Conservation (phyloP, 2,329 filamentous ascomycete genomes). For the Trichoderma sp. region DNA sequence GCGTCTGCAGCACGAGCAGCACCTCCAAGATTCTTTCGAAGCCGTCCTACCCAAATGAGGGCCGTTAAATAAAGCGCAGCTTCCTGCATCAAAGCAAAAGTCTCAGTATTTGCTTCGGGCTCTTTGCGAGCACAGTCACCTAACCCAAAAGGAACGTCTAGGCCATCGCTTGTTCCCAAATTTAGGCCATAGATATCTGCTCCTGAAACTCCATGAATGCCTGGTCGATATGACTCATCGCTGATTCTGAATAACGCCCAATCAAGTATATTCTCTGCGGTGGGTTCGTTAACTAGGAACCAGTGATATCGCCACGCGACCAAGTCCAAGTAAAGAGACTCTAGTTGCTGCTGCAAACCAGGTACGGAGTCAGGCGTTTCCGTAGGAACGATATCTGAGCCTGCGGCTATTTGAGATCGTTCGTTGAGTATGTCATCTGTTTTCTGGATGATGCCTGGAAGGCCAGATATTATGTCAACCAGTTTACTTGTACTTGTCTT, state of each 20-base stretch:
- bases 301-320: constrained; percentile 10
- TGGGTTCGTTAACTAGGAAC: neutral
- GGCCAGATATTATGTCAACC: constrained; percentile 1
- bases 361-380: neutral
- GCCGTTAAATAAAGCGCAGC: neutral
- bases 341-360: neutral
- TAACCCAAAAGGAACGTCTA: neutral
- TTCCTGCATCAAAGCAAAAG: constrained; percentile 13
- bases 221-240: constrained; percentile 9
- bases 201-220: neutral
- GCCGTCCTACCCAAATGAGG: neutral
- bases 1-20: constrained; percentile 15
- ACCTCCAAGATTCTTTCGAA: constrained; percentile 1
- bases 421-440: constrained; percentile 13
- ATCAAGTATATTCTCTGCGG: neutral
- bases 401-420: neutral
- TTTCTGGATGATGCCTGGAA: neutral
- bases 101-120: neutral
- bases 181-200: constrained; percentile 9
- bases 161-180: neutral
- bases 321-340: neutral
- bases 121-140: neutral
- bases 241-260: constrained; percentile 6
- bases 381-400: neutral
- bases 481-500: constrained; percentile 9